Percentiles rank a stretch among this genome's conserved stretches.
Evolutionary conservation across 169 alveolate genomes (phyloP).

Genomic region (Toxoplasma gondii): DNA sequence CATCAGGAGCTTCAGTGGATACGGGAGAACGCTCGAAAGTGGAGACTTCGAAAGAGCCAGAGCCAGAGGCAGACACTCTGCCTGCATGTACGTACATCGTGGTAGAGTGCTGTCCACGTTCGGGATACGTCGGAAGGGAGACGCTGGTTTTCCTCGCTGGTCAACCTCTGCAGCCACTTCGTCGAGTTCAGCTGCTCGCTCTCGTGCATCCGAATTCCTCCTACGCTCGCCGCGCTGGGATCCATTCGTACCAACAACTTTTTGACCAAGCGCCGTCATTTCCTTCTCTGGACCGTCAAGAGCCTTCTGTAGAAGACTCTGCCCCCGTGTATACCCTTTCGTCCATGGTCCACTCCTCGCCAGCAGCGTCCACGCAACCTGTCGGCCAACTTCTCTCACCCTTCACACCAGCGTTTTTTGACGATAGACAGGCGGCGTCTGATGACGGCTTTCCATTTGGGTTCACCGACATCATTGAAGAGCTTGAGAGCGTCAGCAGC

Average conservation of each 20-base stretch:
- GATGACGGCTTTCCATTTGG: background rate
- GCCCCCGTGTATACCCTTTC: background rate
- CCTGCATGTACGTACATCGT: constrained; percentile 51
- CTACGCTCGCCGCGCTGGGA: constrained; percentile 62
- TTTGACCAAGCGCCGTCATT: constrained; percentile 46
- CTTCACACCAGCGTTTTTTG: background rate
- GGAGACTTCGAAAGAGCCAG: background rate
- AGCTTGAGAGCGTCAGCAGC: background rate
- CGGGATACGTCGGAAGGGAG: constrained; percentile 41
- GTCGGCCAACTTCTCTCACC: background rate
- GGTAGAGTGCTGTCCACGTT: constrained; percentile 59
- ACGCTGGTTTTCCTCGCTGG: constrained; percentile 58
- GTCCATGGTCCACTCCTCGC: background rate
- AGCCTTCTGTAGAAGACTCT: background rate
- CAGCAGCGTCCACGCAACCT: background rate
- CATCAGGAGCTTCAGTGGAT: background rate
- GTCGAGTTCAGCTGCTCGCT: constrained; percentile 67
- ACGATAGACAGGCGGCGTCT: background rate
- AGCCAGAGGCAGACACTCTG: background rate
- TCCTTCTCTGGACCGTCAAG: constrained; percentile 25
- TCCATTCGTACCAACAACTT: constrained; percentile 54
- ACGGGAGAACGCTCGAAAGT: background rate
- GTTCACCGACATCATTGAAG: background rate
- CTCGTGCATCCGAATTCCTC: constrained; percentile 68
- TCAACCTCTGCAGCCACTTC: constrained; percentile 60